Evolutionary conservation across 2,329 filamentous ascomycete species (phyloP).

Genomic region (Bertia moriformis): DNA sequence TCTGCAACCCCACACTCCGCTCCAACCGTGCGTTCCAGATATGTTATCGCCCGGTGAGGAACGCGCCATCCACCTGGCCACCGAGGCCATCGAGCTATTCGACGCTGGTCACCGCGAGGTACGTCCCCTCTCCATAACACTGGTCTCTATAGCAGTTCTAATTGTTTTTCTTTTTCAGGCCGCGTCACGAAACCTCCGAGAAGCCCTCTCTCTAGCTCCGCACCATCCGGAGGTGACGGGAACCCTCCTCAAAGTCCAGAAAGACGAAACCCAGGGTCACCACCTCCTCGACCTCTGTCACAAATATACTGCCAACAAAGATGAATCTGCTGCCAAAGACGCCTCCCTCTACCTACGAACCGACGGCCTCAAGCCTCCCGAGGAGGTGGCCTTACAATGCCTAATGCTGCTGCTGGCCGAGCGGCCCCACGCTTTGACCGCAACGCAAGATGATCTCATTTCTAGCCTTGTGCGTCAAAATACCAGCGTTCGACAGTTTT

Average conservation of each 20-base stretch:
- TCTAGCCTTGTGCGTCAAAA: conserved; percentile 26
- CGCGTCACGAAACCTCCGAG: conserved; percentile 27
- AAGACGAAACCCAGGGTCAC: conserved; percentile 21
- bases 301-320: conserved; percentile 20
- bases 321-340: conserved; percentile 25
- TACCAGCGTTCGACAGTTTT: conserved; percentile 21
- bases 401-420: conserved; percentile 23
- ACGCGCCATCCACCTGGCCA: conserved; percentile 25
- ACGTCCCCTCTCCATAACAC: conserved; percentile 3
- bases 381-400: conserved; percentile 22
- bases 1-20: neutral
- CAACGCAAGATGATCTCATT: conserved; percentile 27
- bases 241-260: conserved; percentile 25
- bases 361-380: conserved; percentile 23
- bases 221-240: conserved; percentile 25
- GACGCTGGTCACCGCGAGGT: conserved; percentile 28
- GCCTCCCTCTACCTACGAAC: conserved; percentile 23
- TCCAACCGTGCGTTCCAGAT: too few species aligned
- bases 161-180: conserved; percentile 15
- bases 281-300: conserved; percentile 25
- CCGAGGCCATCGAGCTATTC: conserved; percentile 27
- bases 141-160: neutral
- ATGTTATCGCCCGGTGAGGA: conserved; percentile 23
- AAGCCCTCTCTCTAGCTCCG: conserved; percentile 28
- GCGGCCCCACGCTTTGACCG: conserved; percentile 16